These are phyloP conservation scores for Mortierella hygrophila DNA, from an alignment of 192 early-diverging fungal species.

Conservation along the genomic window DNA sequence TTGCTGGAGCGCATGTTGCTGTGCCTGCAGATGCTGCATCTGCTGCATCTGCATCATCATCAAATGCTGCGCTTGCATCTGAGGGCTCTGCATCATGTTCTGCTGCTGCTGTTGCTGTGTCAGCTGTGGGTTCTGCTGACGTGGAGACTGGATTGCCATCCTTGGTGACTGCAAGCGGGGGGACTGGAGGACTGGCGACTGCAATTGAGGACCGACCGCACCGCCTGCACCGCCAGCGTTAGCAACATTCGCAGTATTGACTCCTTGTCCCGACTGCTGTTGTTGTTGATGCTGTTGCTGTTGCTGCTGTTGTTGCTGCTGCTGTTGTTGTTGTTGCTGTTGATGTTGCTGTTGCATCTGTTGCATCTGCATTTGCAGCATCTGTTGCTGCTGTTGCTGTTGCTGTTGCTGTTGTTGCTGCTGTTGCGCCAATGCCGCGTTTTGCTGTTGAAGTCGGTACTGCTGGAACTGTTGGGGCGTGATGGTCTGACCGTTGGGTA, in stretches of 20 bases:
- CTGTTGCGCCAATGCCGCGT: slow-evolving; percentile 8
- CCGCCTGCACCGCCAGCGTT: neutral
- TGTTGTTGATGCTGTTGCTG: slow-evolving; percentile 24
- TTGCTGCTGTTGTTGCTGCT: slow-evolving; percentile 15
- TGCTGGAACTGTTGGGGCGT: slow-evolving; percentile 38
- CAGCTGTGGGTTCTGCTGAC: slow-evolving; percentile 26
- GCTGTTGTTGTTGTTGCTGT: slow-evolving; percentile 14
- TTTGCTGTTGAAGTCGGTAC: slow-evolving; percentile 16
- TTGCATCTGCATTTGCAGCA: neutral
- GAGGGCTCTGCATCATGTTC: slow-evolving; percentile 43
- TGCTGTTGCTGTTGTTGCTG: slow-evolving; percentile 24
- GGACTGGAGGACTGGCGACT: slow-evolving; percentile 38
- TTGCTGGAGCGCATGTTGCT: slow-evolving; percentile 13
- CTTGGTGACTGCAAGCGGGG: slow-evolving; percentile 40
- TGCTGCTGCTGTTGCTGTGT: slow-evolving; percentile 26
- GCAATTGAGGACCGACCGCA: slow-evolving; percentile 22
- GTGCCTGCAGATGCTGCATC: slow-evolving; percentile 16
- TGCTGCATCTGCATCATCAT: slow-evolving; percentile 39
- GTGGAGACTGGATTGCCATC: slow-evolving; percentile 44
- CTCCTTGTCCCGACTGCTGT: slow-evolving; percentile 20
- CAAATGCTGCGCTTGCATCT: slow-evolving; percentile 32
- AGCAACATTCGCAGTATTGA: neutral
- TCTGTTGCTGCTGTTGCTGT: slow-evolving; percentile 13
- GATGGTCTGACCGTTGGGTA: slow-evolving; percentile 24
- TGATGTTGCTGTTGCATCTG: slow-evolving; percentile 14